Evolutionary conservation across 1,284 basidiomycete species (phyloP).

Genomic region (Sanghuangporus sanghuang): DNA sequence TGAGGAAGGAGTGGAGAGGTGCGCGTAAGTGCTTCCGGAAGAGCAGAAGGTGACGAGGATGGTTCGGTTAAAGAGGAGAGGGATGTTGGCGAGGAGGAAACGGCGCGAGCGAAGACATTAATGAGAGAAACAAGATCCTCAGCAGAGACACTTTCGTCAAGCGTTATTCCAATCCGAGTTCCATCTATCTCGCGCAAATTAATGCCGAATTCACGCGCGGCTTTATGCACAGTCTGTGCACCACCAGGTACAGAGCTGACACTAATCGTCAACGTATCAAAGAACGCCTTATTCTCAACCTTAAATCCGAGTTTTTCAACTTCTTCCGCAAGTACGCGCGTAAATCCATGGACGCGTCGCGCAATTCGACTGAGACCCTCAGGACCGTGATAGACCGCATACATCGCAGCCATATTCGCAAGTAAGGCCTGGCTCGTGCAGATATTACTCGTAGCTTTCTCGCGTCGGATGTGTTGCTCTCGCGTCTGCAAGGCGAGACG

Average conservation of each 20-base stretch:
- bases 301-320: conserved; percentile 74
- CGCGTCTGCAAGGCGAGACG: conserved; percentile 93
- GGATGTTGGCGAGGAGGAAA: conserved; percentile 37
- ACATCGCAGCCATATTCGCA: conserved; percentile 97
- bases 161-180: conserved; percentile 78
- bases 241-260: conserved; percentile 54
- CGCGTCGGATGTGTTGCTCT: conserved; percentile 94
- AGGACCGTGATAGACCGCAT: conserved; percentile 95
- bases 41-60: conserved; percentile 34
- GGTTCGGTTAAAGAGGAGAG: conserved; percentile 34
- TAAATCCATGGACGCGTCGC: conserved; percentile 85
- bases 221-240: conserved; percentile 67
- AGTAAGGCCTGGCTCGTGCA: conserved; percentile 92
- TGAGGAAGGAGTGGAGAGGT: conserved; percentile 79
- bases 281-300: conserved; percentile 66
- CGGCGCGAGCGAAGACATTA: conserved; percentile 74
- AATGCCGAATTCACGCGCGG: conserved; percentile 64
- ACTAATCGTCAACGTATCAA: conserved; percentile 92
- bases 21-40: conserved; percentile 62
- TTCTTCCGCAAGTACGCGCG: conserved; percentile 70
- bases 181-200: conserved; percentile 85
- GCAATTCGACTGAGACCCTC: conserved; percentile 84
- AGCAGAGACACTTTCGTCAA: conserved; percentile 87
- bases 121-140: conserved; percentile 73
- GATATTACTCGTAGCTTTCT: conserved; percentile 94